Base-by-base conservation (phyloP, 73 alveolate genomes). In the Diophrys appendiculata region DNA sequence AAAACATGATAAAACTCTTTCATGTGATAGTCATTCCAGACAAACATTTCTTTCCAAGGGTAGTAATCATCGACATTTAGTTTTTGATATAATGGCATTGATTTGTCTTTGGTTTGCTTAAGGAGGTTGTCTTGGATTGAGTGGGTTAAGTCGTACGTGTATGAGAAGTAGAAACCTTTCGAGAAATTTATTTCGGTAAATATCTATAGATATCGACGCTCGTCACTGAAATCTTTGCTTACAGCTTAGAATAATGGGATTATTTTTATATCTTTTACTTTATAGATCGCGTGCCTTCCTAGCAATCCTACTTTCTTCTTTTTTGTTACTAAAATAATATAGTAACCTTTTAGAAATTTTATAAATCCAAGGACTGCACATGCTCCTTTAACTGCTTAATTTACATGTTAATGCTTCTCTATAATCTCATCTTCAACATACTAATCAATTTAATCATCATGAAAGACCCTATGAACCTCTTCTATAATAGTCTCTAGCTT, bases 61-160 rank as follows among this genome's bases (percentile, higher is more conserved):
- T 52, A 85, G 77, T 53, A 54, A 54, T 85, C 88, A 18, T 8
- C 53, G 53, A 23, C 30, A 2, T 26, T 25, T 2, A 26, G 5
- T 2, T 67, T 67, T 67, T 67, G 2, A 2, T 67, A 43, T 26
- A 28, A 25, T n/a, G 23, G 26, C 1, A 67, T 8, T 67, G 30
- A 24, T 31, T 31, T 70, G 55, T 30, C 28, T 70, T 29, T 11
- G 31, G 68, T 70, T 33, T 70, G 78, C 54, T 27, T 70, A 33
- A 33, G 78, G 65, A 70, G 55, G 80, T 94, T 91, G 29, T 91
- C 87, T 27, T 88, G 84, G 54, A 92, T 81, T 0, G 98, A 24
- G 33, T 77, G 78, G 18, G 98, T 84, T 5, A 94, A 82, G 74
- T 94, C 97, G 80, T 94, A 94, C 26, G 95, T 80, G 73, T 94